Evolutionary conservation across 1,284 basidiomycete species (phyloP).

Genomic region (Bjerkandera adusta): DNA sequence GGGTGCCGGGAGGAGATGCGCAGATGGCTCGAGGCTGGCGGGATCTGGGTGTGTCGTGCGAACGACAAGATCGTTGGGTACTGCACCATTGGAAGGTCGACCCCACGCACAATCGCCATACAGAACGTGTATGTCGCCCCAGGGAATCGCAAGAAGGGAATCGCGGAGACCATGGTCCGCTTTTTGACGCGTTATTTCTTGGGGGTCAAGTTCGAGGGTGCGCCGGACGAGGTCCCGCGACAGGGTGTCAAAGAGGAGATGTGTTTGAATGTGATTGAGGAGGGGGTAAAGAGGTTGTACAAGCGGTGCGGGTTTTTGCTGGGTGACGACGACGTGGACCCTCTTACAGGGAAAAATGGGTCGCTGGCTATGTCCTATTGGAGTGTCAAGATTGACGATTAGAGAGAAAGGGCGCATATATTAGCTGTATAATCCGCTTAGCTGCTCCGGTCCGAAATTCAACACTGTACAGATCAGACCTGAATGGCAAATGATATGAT

Average conservation of each 20-base stretch:
- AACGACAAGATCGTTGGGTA: constrained; percentile 18
- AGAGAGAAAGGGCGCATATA: too few species aligned
- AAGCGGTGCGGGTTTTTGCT: constrained; percentile 16
- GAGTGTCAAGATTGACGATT: too few species aligned
- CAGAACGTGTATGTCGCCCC: constrained; percentile 24
- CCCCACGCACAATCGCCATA: constrained; percentile 22
- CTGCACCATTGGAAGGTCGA: constrained; percentile 16
- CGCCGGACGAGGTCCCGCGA: neutral
- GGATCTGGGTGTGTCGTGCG: constrained; percentile 19
- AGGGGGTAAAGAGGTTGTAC: constrained; percentile 15
- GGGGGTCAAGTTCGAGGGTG: constrained; percentile 19
- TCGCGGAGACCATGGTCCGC: constrained; percentile 22
- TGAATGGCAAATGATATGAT: too few species aligned
- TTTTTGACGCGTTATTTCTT: constrained; percentile 21
- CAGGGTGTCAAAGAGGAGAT: constrained; percentile 13
- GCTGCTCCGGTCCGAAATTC: too few species aligned
- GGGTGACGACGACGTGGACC: constrained; percentile 8
- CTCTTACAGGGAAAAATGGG: constrained; percentile 10
- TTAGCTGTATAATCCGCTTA: too few species aligned
- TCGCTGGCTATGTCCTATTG: too few species aligned
- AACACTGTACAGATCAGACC: too few species aligned
- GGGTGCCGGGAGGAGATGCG: constrained; percentile 8
- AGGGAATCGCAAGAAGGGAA: constrained; percentile 20
- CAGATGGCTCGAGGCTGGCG: constrained; percentile 4
- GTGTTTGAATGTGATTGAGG: constrained; percentile 14